Percentiles rank a stretch among this genome's conserved stretches.
phyloP scores from a whole-genome alignment of 306 rosid genomes.

The Vigna angularis region DNA sequence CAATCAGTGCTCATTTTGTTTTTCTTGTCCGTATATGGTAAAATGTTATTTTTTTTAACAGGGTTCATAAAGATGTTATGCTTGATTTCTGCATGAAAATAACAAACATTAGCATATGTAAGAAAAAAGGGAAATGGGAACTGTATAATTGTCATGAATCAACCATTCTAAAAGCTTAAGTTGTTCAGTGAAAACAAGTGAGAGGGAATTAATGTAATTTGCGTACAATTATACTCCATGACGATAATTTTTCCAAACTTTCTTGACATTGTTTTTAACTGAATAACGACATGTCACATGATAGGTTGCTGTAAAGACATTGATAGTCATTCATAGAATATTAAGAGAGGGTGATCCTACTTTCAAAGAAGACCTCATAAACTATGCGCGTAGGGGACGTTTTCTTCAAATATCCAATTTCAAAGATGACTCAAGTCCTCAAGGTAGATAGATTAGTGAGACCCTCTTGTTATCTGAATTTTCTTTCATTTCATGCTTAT shows the following conservation, averaged over 20 bases:
- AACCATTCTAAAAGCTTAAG: background rate
- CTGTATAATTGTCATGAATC: background rate
- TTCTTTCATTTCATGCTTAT: constrained; percentile 40
- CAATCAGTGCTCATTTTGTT: background rate
- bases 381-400: constrained; percentile 65
- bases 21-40: background rate
- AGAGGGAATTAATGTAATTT: background rate
- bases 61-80: background rate
- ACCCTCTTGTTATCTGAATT: constrained; percentile 22
- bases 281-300: constrained; percentile 43
- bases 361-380: constrained; percentile 79
- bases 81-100: background rate
- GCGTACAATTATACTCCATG: background rate
- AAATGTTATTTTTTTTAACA: background rate
- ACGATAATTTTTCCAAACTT: background rate
- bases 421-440: constrained; percentile 88
- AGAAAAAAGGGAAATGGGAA: background rate
- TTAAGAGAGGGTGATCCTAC: constrained; percentile 94
- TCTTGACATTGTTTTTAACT: background rate
- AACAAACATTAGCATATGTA: background rate
- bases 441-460: constrained; percentile 62
- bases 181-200: background rate
- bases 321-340: constrained; percentile 92
- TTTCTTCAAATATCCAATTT: constrained; percentile 89
- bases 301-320: constrained; percentile 95